Percentiles rank a stretch among this genome's conserved stretches.
These are phyloP conservation scores for Lenwebbia sp. DNA, from an alignment of 345 rosid genomes.

Conservation along the genomic window DNA sequence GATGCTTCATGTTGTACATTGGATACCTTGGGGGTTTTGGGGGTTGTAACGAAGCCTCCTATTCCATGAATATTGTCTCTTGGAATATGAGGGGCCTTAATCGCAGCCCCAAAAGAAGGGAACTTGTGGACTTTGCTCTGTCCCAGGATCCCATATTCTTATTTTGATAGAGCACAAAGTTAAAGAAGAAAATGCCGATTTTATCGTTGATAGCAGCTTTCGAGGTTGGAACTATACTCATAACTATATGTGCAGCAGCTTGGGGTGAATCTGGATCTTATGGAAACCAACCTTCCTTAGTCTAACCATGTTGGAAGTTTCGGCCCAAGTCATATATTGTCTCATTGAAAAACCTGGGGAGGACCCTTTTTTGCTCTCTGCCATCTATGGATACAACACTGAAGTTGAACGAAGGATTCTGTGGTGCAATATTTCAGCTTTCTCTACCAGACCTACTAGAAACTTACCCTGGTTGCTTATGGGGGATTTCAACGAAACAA, in stretches of 20 bases:
- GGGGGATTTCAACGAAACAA: neutral
- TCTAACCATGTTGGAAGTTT: neutral
- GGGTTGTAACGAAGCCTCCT: neutral
- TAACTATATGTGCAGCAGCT: neutral
- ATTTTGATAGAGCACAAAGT: neutral
- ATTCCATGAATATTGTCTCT: neutral
- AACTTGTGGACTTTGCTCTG: accelerated
- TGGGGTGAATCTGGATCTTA: neutral
- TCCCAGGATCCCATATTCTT: neutral
- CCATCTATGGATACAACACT: neutral
- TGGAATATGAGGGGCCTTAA: neutral
- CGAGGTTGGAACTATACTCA: neutral
- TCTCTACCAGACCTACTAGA: neutral
- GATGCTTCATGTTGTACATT: too few relatives aligned
- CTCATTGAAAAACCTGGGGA: neutral
- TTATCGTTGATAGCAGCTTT: too few relatives aligned
- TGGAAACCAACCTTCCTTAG: neutral
- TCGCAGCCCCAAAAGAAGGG: neutral
- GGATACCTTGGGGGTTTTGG: too few relatives aligned
- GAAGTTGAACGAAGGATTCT: neutral
- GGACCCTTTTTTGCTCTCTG: neutral
- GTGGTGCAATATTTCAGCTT: neutral
- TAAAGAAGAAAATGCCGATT: neutral
- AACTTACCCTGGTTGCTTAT: neutral
- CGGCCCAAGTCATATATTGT: neutral